Evolutionary conservation across 1,139 yeast genomes (phyloP).

Genomic region (Kodamaea fungicola): DNA sequence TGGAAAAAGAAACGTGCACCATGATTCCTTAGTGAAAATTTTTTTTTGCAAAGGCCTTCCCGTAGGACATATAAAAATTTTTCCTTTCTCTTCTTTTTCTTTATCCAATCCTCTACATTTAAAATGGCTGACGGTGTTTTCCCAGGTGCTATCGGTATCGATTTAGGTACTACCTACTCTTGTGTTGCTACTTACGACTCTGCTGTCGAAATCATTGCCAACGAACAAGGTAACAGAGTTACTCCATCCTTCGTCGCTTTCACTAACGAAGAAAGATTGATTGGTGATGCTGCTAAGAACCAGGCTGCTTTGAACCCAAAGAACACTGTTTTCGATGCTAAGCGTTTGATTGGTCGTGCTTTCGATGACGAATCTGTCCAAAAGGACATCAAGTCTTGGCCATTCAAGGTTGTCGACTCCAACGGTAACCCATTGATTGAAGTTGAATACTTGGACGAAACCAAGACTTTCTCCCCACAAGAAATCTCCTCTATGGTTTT

Average conservation of each 20-base stretch:
- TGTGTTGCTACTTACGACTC: slow-evolving; percentile 96
- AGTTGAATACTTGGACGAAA: slow-evolving; percentile 92
- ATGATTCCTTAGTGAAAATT: slow-evolving; percentile 12
- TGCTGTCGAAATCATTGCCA: slow-evolving; percentile 93
- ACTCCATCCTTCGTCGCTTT: slow-evolving; percentile 98
- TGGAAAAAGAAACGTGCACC: slow-evolving; percentile 5
- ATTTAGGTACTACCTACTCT: slow-evolving; percentile 98
- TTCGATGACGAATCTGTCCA: slow-evolving; percentile 88
- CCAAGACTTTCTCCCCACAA: slow-evolving; percentile 94
- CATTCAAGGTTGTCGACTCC: slow-evolving; percentile 86
- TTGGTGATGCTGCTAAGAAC: slow-evolving; percentile 99
- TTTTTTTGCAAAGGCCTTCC: slow-evolving; percentile 9
- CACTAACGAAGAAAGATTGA: slow-evolving; percentile 95
- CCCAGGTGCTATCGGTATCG: slow-evolving; percentile 99
- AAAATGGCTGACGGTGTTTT: slow-evolving; percentile 96
- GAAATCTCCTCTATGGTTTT: slow-evolving; percentile 96
- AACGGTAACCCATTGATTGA: slow-evolving; percentile 87
- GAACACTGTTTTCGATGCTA: slow-evolving; percentile 96
- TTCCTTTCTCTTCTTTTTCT: slow-evolving; percentile 15
- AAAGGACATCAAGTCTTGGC: slow-evolving; percentile 96
- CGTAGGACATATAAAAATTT: slow-evolving; percentile 9
- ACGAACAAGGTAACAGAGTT: slow-evolving; percentile 99
- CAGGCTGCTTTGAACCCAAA: slow-evolving; percentile 97
- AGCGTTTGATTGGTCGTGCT: slow-evolving; percentile 96
- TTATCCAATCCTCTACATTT: slow-evolving; percentile 13